Percentiles rank a stretch among this genome's conserved stretches.
Evolutionary conservation across 2,329 filamentous ascomycete genomes (phyloP).

Genomic region (Arthrobotrys pseudoclavata): DNA sequence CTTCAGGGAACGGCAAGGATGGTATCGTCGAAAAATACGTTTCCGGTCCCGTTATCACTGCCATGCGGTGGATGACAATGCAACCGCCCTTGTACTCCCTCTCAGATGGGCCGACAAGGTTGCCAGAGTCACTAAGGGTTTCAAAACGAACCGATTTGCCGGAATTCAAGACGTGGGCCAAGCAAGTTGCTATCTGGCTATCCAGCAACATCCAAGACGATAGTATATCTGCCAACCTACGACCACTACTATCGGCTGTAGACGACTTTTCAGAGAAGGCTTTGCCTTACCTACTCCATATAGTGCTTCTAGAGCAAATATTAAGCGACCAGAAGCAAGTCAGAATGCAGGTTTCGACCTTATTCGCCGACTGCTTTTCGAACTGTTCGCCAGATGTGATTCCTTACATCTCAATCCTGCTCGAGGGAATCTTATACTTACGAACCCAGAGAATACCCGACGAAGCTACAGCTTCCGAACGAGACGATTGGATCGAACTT

Average conservation of each 20-base stretch:
- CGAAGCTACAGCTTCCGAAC: slow-evolving; percentile 83
- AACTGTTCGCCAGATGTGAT: slow-evolving; percentile 68
- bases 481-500: slow-evolving; percentile 86
- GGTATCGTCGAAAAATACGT: slow-evolving; percentile 51
- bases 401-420: slow-evolving; percentile 78
- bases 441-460: slow-evolving; percentile 80
- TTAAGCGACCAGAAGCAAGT: slow-evolving; percentile 74
- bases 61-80: slow-evolving; percentile 63
- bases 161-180: slow-evolving; percentile 50
- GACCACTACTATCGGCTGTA: slow-evolving; percentile 48
- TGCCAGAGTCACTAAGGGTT: slow-evolving; percentile 41
- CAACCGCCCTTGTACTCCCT: slow-evolving; percentile 48
- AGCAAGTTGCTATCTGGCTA: slow-evolving; percentile 52
- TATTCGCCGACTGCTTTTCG: slow-evolving; percentile 76
- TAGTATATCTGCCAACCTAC: slow-evolving; percentile 51
- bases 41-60: slow-evolving; percentile 66
- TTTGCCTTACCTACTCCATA: slow-evolving; percentile 82
- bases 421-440: slow-evolving; percentile 88
- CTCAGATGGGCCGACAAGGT: slow-evolving; percentile 13
- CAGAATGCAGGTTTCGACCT: slow-evolving; percentile 73
- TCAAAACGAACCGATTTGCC: slow-evolving; percentile 35
- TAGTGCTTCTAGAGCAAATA: slow-evolving; percentile 79
- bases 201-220: slow-evolving; percentile 55
- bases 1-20: slow-evolving; percentile 68
- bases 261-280: slow-evolving; percentile 62